These are phyloP conservation scores for Endogone sp. DNA, from an alignment of 192 early-diverging fungal species.

Conservation along the genomic window DNA sequence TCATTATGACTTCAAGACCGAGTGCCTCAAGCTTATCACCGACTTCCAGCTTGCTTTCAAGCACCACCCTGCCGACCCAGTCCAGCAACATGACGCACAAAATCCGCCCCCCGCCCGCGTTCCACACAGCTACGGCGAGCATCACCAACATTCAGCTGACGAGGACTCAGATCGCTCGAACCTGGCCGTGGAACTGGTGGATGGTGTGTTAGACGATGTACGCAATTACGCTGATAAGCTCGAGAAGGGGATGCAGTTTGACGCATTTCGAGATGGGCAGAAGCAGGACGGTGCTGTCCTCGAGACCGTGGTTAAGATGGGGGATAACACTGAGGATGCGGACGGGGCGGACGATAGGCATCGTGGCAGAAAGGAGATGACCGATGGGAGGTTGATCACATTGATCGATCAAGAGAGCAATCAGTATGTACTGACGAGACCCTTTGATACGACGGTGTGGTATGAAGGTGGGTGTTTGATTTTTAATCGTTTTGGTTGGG, in stretches of 20 bases:
- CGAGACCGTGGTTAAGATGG: slow-evolving; percentile 40
- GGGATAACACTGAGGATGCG: slow-evolving; percentile 17
- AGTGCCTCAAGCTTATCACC: slow-evolving; percentile 18
- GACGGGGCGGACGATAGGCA: slow-evolving; percentile 5
- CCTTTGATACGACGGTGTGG: slow-evolving; percentile 37
- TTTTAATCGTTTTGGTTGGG: no score
- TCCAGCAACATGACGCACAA: slow-evolving; percentile 10
- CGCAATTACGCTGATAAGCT: slow-evolving; percentile 35
- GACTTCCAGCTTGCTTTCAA: slow-evolving; percentile 31
- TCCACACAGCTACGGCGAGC: slow-evolving; percentile 1
- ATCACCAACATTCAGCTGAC: slow-evolving; percentile 7
- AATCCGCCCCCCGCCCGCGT: neutral
- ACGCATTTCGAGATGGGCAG: slow-evolving; percentile 14
- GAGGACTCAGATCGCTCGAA: neutral
- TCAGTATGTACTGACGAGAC: slow-evolving; percentile 47
- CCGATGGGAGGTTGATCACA: slow-evolving; percentile 25
- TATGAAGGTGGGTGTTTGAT: slow-evolving; percentile 34
- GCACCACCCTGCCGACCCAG: neutral
- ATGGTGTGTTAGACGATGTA: slow-evolving; percentile 37
- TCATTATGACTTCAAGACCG: slow-evolving; percentile 20
- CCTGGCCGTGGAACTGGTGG: slow-evolving; percentile 13
- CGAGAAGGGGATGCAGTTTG: slow-evolving; percentile 35
- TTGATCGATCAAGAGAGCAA: slow-evolving; percentile 50
- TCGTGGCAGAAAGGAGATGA: slow-evolving; percentile 14
- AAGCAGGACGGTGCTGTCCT: slow-evolving; percentile 20